Conservation (phyloP, 2,329 filamentous ascomycete genomes). For the Cladosporium sp. region DNA sequence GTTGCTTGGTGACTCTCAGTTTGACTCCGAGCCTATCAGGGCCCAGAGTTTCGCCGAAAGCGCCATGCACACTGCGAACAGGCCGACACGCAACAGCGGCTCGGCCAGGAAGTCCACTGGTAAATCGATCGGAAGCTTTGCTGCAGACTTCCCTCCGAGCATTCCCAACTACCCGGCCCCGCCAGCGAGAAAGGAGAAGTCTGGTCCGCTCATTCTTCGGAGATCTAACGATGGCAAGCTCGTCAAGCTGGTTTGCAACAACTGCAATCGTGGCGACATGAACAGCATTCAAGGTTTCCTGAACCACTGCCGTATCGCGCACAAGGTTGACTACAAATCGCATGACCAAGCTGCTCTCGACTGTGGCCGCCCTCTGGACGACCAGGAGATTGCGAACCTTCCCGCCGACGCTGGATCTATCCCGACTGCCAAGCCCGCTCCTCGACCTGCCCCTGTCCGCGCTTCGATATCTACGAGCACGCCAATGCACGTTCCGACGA, state of each 20-base stretch:
- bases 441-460: neutral
- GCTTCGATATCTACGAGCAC: neutral
- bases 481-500: slow-evolving; percentile 1
- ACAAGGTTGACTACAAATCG: slow-evolving; percentile 88
- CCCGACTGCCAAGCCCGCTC: slow-evolving; percentile 7
- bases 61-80: slow-evolving; percentile 50
- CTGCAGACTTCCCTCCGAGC: slow-evolving; percentile 40
- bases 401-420: slow-evolving; percentile 22
- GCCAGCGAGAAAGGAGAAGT: slow-evolving; percentile 61
- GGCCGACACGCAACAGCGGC: slow-evolving; percentile 72
- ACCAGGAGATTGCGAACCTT: slow-evolving; percentile 46
- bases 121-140: slow-evolving; percentile 57
- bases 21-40: slow-evolving; percentile 52
- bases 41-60: slow-evolving; percentile 19
- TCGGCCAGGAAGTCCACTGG: slow-evolving; percentile 45
- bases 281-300: slow-evolving; percentile 98
- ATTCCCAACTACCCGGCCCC: slow-evolving; percentile 67
- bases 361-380: slow-evolving; percentile 76
- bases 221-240: slow-evolving; percentile 73
- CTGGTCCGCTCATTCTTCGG: slow-evolving; percentile 74
- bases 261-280: slow-evolving; percentile 86
- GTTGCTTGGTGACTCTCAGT: slow-evolving; percentile 82
- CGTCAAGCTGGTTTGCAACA: slow-evolving; percentile 81
- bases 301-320: slow-evolving; percentile 95
- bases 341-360: slow-evolving; percentile 89